Evolutionary conservation across 2,329 filamentous ascomycete genomes (phyloP).

Genomic region (Magnaporthiopsis poae): DNA sequence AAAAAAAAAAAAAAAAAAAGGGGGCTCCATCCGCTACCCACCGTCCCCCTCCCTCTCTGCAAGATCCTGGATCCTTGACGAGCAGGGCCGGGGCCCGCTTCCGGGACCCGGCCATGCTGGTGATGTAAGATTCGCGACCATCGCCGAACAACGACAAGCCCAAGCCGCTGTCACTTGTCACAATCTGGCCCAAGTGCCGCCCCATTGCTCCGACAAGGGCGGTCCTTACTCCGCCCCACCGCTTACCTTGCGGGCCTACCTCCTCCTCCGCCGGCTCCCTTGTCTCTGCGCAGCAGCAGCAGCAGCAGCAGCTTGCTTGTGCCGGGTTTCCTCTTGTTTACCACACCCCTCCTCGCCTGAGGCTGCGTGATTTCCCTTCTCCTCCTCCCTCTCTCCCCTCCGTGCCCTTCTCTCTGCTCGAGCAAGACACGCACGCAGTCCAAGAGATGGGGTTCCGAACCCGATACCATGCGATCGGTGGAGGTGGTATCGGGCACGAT

Average conservation of each 20-base stretch:
- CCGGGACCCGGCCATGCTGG: not conserved
- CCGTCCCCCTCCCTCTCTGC: too few relatives aligned
- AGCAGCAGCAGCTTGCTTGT: not conserved
- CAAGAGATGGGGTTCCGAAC: not conserved
- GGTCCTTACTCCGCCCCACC: not conserved
- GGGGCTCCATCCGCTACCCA: too few relatives aligned
- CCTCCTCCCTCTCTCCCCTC: not conserved
- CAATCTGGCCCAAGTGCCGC: constrained; percentile 9
- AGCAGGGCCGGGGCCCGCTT: too few relatives aligned
- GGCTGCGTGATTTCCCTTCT: not conserved
- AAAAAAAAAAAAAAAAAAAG: not conserved
- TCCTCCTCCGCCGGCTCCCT: not conserved
- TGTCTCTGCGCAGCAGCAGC: not conserved
- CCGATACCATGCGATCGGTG: not conserved
- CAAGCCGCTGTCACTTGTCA: constrained; percentile 9
- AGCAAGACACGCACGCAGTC: too few relatives aligned
- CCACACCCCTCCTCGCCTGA: not conserved
- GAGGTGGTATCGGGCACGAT: too few relatives aligned
- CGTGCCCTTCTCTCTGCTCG: not conserved
- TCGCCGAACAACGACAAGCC: constrained; percentile 3
- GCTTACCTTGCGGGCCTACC: not conserved
- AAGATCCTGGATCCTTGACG: too few relatives aligned
- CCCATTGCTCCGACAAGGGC: not conserved
- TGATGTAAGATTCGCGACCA: constrained; percentile 2
- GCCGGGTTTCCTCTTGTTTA: not conserved